phyloP scores from a whole-genome alignment of 2,329 filamentous ascomycete species.

The Lanzia echinophila region DNA sequence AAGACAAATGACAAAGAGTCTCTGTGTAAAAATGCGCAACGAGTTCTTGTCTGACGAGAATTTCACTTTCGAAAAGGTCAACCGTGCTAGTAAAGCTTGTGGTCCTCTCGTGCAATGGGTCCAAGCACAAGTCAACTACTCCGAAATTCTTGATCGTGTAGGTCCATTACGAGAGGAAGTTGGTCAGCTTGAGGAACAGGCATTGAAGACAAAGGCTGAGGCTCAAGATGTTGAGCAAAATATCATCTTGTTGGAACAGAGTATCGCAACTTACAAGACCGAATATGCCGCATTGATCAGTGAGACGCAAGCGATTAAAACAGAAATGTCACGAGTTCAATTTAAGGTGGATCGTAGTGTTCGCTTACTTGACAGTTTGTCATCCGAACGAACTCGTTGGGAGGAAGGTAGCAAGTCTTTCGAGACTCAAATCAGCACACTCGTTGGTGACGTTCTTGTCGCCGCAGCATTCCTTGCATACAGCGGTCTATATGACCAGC shows the following conservation, averaged over 20 bases:
- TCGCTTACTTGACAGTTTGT: slow-evolving; percentile 85
- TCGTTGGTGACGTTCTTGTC: slow-evolving; percentile 91
- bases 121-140: slow-evolving; percentile 91
- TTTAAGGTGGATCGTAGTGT: slow-evolving; percentile 98
- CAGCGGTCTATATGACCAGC: slow-evolving; percentile 93
- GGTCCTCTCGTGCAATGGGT: slow-evolving; percentile 97
- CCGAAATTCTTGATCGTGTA: slow-evolving; percentile 91
- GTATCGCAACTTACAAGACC: slow-evolving; percentile 90
- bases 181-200: slow-evolving; percentile 75
- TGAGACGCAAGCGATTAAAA: slow-evolving; percentile 94
- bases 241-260: slow-evolving; percentile 75
- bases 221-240: slow-evolving; percentile 87
- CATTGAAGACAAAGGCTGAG: slow-evolving; percentile 86
- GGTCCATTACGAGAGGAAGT: slow-evolving; percentile 91
- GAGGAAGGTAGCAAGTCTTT: slow-evolving; percentile 97
- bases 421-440: slow-evolving; percentile 92
- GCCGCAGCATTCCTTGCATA: slow-evolving; percentile 98
- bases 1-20: slow-evolving; percentile 78
- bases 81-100: slow-evolving; percentile 92
- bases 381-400: slow-evolving; percentile 89
- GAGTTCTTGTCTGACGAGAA: slow-evolving; percentile 90
- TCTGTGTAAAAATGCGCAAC: slow-evolving; percentile 83
- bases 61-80: slow-evolving; percentile 94
- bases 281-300: slow-evolving; percentile 95
- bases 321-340: slow-evolving; percentile 92